phyloP scores from a whole-genome alignment of 331 rosid species.

The Stylosanthes scabra region DNA sequence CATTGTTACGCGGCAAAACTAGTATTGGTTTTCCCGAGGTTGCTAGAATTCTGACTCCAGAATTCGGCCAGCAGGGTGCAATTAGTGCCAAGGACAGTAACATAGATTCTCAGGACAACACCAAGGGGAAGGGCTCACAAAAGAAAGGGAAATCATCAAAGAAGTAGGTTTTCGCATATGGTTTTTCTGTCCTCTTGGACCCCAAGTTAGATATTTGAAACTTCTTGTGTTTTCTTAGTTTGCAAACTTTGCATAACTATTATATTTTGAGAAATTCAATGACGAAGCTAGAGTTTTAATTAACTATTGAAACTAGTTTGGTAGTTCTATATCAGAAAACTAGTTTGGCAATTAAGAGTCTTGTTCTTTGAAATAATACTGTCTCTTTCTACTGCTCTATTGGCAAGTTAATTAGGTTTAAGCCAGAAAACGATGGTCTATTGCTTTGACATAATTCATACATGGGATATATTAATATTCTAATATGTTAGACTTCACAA shows the following conservation, averaged over 20 bases:
- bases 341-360: constrained; percentile 11
- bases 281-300: constrained; percentile 6
- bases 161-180: constrained; percentile 44
- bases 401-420: background rate
- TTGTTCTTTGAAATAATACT: constrained; percentile 9
- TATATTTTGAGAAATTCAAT: background rate
- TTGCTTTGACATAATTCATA: constrained; percentile 5
- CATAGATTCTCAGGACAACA: constrained; percentile 42
- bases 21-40: constrained; percentile 65
- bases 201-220: constrained; percentile 15
- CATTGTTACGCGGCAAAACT: constrained; percentile 59
- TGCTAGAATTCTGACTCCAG: constrained; percentile 63
- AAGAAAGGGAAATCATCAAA: constrained; percentile 45
- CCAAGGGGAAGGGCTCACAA: constrained; percentile 47
- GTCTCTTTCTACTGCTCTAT: background rate
- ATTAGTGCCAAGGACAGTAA: constrained; percentile 47
- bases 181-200: constrained; percentile 1
- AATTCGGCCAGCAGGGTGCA: constrained; percentile 52
- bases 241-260: constrained; percentile 25
- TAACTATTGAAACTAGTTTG: constrained; percentile 26
- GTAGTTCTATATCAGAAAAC: constrained; percentile 2
- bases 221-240: background rate
- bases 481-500: background rate
- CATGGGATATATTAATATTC: background rate
- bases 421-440: background rate